Base-by-base conservation (phyloP, 352 stramenopile species). In the Pythium guiyangense region DNA sequence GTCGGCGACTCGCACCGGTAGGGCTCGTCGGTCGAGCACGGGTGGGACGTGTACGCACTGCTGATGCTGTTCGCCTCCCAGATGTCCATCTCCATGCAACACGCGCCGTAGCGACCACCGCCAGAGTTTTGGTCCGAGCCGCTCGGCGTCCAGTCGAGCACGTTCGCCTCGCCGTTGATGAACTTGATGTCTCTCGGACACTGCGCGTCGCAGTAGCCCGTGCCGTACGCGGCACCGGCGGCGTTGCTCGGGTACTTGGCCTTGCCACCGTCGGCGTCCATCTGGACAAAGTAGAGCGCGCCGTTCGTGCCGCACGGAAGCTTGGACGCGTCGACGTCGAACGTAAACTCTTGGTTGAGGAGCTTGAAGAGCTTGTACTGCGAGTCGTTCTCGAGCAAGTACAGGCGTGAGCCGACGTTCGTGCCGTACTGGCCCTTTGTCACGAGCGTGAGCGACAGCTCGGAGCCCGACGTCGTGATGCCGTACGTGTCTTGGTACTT, bases 101-200 rank as follows among this genome's bases (percentile, higher is more conserved):
- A 92, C 18, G 78, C 55, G 40, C 81, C 78, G 54, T 86, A 89
- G 49, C 71, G 72, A 37, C 78, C 78, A 52, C 57, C 52, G 22
- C 76, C 78, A 0, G 76, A 74, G 51, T 73, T 90, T 26, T 67
- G 51, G 42, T 79, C 72, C 9, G 57, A 49, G 14, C 10, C 31
- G 17, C 14, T 60, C 8, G 59, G 22, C 1, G 48, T 68, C 80
- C 76, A 91, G 14, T 81, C 66, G 1, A 83, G 20, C n/a, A 77
- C 70, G 57, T 91, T 91, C 10, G 78, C 81, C 27, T 86, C 77
- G 37, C 81, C 81, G 37, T 89, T 74, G 62, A 91, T 86, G 60
- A 87, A 91, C 73, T 89, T 91, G 69, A 91, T 71, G 59, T 88
- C 77, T 42, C 77, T 68, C 0, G 77, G 81, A 56, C 78, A 91